These are phyloP conservation scores for Cutaneotrichosporon sp. DNA, from an alignment of 1,284 basidiomycete species.

Conservation along the genomic window DNA sequence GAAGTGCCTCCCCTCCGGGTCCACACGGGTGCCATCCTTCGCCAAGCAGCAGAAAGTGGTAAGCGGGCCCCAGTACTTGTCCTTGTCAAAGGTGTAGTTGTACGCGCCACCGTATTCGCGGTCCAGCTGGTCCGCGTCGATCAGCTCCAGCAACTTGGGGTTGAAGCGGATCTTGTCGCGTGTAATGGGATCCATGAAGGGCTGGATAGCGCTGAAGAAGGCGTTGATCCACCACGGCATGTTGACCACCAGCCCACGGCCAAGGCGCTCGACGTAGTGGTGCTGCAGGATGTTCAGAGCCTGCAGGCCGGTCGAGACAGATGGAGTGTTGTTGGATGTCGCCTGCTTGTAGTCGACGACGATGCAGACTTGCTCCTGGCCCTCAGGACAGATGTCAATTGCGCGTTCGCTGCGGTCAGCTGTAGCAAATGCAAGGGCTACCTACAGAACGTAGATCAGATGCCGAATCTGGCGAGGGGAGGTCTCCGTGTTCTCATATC, in stretches of 20 bases:
- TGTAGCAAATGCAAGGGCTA: slow-evolving; percentile 19
- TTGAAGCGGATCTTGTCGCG: slow-evolving; percentile 91
- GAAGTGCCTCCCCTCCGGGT: slow-evolving; percentile 34
- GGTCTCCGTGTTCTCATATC: slow-evolving; percentile 71
- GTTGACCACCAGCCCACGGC: slow-evolving; percentile 77
- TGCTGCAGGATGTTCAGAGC: slow-evolving; percentile 79
- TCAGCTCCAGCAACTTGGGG: slow-evolving; percentile 68
- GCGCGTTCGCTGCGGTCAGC: slow-evolving; percentile 63
- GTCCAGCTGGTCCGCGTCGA: slow-evolving; percentile 71
- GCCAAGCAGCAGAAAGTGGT: slow-evolving; percentile 52
- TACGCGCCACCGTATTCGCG: slow-evolving; percentile 75
- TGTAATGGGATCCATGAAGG: slow-evolving; percentile 85
- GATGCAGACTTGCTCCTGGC: slow-evolving; percentile 73
- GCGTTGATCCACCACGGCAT: slow-evolving; percentile 72
- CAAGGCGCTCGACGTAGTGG: slow-evolving; percentile 80
- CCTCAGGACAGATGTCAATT: slow-evolving; percentile 75
- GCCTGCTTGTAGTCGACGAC: slow-evolving; percentile 78
- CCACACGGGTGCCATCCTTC: slow-evolving; percentile 38
- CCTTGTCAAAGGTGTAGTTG: slow-evolving; percentile 69
- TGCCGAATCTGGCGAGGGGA: slow-evolving; percentile 71
- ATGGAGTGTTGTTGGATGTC: slow-evolving; percentile 72
- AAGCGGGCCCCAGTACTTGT: slow-evolving; percentile 72
- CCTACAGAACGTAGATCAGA: slow-evolving; percentile 75
- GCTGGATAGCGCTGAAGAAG: slow-evolving; percentile 80
- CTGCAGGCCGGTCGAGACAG: slow-evolving; percentile 69